Conservation (phyloP, 2,329 filamentous ascomycete species). For the Epichloe baconii region DNA sequence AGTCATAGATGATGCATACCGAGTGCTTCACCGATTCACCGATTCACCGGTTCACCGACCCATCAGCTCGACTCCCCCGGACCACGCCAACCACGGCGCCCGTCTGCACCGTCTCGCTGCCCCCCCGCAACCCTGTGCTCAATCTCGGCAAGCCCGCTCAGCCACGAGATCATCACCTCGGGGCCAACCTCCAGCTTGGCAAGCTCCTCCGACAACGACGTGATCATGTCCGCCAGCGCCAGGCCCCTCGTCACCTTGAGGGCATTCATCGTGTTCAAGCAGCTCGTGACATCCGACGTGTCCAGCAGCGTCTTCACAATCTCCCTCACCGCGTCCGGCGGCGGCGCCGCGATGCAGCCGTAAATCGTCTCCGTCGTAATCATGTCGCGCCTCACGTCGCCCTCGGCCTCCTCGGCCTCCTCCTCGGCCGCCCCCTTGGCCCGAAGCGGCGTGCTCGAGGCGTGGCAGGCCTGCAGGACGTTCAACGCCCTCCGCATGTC, state of each 20-base stretch:
- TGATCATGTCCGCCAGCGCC: constrained; percentile 87
- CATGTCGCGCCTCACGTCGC: constrained; percentile 58
- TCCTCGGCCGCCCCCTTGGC: constrained; percentile 45
- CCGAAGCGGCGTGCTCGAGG: constrained; percentile 67
- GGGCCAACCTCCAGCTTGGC: constrained; percentile 70
- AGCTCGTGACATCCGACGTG: constrained; percentile 79
- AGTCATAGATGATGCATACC: too few species aligned
- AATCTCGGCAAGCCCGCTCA: constrained; percentile 81
- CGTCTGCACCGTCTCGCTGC: constrained; percentile 74
- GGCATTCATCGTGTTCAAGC: constrained; percentile 74
- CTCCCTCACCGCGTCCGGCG: constrained; percentile 73
- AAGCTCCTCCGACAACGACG: constrained; percentile 71
- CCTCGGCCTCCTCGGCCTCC: constrained; percentile 41
- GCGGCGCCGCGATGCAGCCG: constrained; percentile 91
- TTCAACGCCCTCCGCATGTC: constrained; percentile 95
- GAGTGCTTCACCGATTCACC: too few species aligned
- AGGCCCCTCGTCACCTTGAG: constrained; percentile 78
- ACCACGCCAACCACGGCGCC: constrained; percentile 86
- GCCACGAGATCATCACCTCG: constrained; percentile 80
- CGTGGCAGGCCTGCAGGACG: constrained; percentile 91
- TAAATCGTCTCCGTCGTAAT: constrained; percentile 92
- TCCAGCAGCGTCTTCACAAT: constrained; percentile 75
- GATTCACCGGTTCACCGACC: constrained; percentile 12
- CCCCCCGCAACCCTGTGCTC: constrained; percentile 82
- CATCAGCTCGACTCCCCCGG: constrained; percentile 66